These are phyloP conservation scores for Globisporangium cylindrosporum DNA, from an alignment of 352 stramenopile species.

Conservation along the genomic window DNA sequence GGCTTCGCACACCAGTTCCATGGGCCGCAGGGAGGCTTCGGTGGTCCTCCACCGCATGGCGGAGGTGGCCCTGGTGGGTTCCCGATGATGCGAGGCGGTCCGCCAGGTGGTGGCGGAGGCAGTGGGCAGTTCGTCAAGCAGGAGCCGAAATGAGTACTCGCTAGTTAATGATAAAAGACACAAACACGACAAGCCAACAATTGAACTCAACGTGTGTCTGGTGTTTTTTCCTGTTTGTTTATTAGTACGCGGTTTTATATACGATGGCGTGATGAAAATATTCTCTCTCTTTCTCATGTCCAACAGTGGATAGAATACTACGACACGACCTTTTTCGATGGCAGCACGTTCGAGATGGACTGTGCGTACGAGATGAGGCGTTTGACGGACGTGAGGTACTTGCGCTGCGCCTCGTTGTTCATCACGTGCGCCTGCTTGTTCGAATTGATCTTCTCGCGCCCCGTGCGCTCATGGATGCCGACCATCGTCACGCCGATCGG, in stretches of 20 bases:
- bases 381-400: slow-evolving; percentile 99
- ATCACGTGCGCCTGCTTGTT: slow-evolving; percentile 99
- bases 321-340: slow-evolving; percentile 85
- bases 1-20: slow-evolving; percentile 15
- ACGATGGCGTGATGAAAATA: background rate
- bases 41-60: slow-evolving; percentile 17
- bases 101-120: background rate
- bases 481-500: slow-evolving; percentile 99
- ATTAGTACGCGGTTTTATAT: slow-evolving; percentile 12
- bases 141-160: slow-evolving; percentile 11
- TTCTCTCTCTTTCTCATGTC: slow-evolving; percentile 7
- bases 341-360: slow-evolving; percentile 77
- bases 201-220: background rate
- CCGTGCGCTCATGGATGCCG: slow-evolving; percentile 96
- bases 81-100: slow-evolving; percentile 15
- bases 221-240: background rate
- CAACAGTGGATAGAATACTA: background rate
- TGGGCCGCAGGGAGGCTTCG: slow-evolving; percentile 1
- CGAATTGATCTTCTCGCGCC: slow-evolving; percentile 94
- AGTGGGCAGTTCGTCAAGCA: slow-evolving; percentile 13
- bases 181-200: background rate
- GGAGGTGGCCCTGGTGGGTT: slow-evolving; percentile 4
- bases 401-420: slow-evolving; percentile 98
- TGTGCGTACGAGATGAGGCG: slow-evolving; percentile 97
- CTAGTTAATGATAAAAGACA: background rate